Evolutionary conservation across 306 rosid genomes (phyloP).

Genomic region (Sindora glabra): DNA sequence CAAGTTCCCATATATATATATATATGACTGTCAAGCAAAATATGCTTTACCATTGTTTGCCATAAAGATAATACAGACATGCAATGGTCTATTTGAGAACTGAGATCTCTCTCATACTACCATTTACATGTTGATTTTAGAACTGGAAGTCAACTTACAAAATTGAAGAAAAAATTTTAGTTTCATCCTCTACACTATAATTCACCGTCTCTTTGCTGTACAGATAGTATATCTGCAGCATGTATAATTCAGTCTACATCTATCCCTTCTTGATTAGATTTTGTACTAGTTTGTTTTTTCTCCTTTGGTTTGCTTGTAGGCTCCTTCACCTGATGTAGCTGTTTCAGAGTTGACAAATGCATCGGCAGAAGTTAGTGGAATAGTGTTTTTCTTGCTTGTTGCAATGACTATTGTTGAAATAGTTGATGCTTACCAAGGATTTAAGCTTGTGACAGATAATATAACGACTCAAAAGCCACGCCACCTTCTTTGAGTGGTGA

Average conservation of each 20-base stretch:
- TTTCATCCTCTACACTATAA: neutral
- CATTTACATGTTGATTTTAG: neutral
- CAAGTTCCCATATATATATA: neutral
- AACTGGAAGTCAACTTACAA: neutral
- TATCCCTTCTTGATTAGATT: neutral
- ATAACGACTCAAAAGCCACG: constrained; percentile 88
- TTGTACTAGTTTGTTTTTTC: neutral
- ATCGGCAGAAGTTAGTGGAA: constrained; percentile 90
- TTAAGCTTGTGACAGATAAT: constrained; percentile 88
- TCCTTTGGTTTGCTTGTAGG: constrained; percentile 37
- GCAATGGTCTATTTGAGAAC: neutral
- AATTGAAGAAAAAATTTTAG: neutral
- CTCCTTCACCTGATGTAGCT: constrained; percentile 91
- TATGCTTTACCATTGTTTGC: neutral
- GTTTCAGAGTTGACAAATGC: constrained; percentile 80
- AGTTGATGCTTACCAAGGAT: constrained; percentile 93
- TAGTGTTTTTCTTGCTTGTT: constrained; percentile 92
- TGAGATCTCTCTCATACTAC: neutral
- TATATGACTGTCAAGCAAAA: neutral
- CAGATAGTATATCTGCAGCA: neutral
- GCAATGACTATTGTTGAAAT: constrained; percentile 98
- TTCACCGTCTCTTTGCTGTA: neutral
- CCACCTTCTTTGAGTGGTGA: constrained; percentile 94
- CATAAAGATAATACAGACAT: no score
- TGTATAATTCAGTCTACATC: neutral